Base-by-base conservation (phyloP, 129 eudicot species). In the Saussurea involucrata region DNA sequence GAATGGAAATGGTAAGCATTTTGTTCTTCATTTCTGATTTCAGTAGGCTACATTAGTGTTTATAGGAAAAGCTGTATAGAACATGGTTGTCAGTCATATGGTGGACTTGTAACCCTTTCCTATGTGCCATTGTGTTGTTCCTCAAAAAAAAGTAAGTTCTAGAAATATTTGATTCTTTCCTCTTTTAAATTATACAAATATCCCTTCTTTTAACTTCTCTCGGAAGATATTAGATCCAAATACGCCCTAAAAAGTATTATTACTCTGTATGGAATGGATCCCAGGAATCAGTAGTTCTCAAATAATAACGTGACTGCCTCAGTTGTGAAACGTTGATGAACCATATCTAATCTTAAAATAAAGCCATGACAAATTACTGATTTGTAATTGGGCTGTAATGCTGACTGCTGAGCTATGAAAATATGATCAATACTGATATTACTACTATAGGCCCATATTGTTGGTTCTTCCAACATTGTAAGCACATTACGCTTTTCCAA, bases 1-100 rank as follows among this genome's bases (percentile, higher is more conserved):
- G 99, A 95, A 81, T 95, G 97, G 99, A 95, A 95, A 81, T 95
- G 99, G 99, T 95, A 95, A 83, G 31, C 11, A 44, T 77, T 66
- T 44, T 83, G 27, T 49, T 20, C 20, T 40, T 40, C 71, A 21
- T 78, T 22, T 42, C 76, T 61, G 63, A 37, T 61, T 40, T 70
- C 76, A 58, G 71, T 68, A 13, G 64, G 81, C 70, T 77, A 33
- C 57, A 77, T 68, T 31, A 31, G 66, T 34, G 24, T 2, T 60
- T 60, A 46, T 24, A 60, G 24, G 78, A 60, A 60, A 32, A 73
- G 53, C 78, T 24, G 17, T 53, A 20, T 72, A 20, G 29, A 72
- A 53, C 76, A 29, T 24, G 49, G 12, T 5, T 70, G 74, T 42
- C 21, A 6, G 58, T 69, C 32, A 9, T 24, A 3, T 40, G 74